phyloP scores from a whole-genome alignment of 164 flowering plant species.

The Umbilicus rupestris region DNA sequence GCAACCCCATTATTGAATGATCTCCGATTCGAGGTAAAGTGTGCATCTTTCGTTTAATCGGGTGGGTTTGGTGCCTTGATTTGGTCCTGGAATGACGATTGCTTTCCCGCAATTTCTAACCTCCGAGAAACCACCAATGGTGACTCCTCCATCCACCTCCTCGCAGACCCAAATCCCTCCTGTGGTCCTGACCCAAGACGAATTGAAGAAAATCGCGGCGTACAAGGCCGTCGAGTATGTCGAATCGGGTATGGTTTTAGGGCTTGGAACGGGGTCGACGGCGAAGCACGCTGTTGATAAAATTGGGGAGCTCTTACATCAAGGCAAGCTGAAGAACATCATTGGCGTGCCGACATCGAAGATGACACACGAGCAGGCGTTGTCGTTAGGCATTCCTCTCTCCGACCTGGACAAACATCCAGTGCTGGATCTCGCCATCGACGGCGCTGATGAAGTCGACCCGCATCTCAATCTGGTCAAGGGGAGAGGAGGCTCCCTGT shows the following conservation, averaged over 20 bases:
- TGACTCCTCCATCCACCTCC: slow-evolving; percentile 13
- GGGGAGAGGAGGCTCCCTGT: slow-evolving; percentile 84
- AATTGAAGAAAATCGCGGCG: slow-evolving; percentile 75
- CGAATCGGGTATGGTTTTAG: slow-evolving; percentile 87
- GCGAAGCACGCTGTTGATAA: slow-evolving; percentile 64
- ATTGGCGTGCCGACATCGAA: slow-evolving; percentile 83
- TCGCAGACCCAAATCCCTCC: slow-evolving; percentile 18
- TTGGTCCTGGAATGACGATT: slow-evolving; percentile 29
- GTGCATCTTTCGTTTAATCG: background rate
- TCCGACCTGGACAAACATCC: slow-evolving; percentile 77
- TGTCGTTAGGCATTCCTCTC: slow-evolving; percentile 60
- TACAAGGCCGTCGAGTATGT: slow-evolving; percentile 84
- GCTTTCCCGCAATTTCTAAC: slow-evolving; percentile 27
- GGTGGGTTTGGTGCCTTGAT: background rate
- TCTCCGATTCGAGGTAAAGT: background rate
- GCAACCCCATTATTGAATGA: slow-evolving; percentile 1
- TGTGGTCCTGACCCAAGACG: slow-evolving; percentile 54
- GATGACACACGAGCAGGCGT: slow-evolving; percentile 63
- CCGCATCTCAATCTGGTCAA: slow-evolving; percentile 66
- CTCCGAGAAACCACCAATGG: slow-evolving; percentile 23
- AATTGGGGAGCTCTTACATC: slow-evolving; percentile 54
- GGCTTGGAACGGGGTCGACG: slow-evolving; percentile 96
- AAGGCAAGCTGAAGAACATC: slow-evolving; percentile 60
- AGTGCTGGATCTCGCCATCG: slow-evolving; percentile 67
- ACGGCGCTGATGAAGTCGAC: slow-evolving; percentile 96